Evolutionary conservation across 2,329 filamentous ascomycete genomes (phyloP).

Genomic region (Penicillium occitanis): DNA sequence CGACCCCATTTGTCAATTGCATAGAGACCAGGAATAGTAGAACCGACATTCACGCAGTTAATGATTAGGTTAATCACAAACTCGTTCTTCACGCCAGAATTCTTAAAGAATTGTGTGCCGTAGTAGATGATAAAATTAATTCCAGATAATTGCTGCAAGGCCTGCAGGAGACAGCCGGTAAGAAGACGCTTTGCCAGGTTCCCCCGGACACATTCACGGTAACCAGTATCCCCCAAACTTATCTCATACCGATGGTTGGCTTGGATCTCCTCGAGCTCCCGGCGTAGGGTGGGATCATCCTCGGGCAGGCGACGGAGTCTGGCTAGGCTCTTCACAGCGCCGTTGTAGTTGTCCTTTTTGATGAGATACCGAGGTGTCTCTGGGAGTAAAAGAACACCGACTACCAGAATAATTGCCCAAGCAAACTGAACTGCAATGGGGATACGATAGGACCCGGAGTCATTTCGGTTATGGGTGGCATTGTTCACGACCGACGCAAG

Average conservation of each 20-base stretch:
- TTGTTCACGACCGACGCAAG: conserved; percentile 62
- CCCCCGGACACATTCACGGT: conserved; percentile 37
- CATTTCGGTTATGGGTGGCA: conserved; percentile 58
- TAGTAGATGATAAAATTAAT: conserved; percentile 49
- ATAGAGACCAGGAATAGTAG: conserved; percentile 41
- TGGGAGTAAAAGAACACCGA: conserved; percentile 68
- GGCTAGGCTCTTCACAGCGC: conserved; percentile 62
- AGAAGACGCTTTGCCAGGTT: conserved; percentile 39
- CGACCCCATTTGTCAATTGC: conserved; percentile 53
- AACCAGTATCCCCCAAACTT: conserved; percentile 37
- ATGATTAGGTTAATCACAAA: conserved; percentile 52
- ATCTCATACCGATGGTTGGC: conserved; percentile 74
- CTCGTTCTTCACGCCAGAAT: conserved; percentile 43
- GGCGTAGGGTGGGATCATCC: conserved; percentile 65
- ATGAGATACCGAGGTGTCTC: conserved; percentile 75
- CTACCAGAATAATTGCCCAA: conserved; percentile 70
- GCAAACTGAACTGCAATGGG: conserved; percentile 72
- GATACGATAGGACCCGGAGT: conserved; percentile 69
- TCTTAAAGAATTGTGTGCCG: conserved; percentile 43
- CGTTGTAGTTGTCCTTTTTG: conserved; percentile 60
- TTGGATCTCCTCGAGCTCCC: conserved; percentile 8
- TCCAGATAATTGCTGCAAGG: conserved; percentile 43
- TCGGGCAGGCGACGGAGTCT: conserved; percentile 60
- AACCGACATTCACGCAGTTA: conserved; percentile 49
- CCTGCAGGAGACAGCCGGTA: conserved; percentile 43